Evolutionary conservation across 306 rosid genomes (phyloP), one percentile per base, ranked within the genome.

Genomic region (Inga oerstediana): DNA sequence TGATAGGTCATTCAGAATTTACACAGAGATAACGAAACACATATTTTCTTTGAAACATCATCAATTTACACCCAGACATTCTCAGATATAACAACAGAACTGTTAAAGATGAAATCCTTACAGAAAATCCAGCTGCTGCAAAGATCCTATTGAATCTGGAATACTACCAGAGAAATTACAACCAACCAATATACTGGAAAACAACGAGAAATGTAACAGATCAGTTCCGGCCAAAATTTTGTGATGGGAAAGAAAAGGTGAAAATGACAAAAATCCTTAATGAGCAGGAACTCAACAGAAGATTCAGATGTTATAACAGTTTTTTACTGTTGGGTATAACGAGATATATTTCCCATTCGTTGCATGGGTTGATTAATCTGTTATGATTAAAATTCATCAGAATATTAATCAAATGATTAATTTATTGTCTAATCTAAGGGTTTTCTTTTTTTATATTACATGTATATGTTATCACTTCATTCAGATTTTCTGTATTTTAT

Each of bases 111-210:
- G 66, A 66, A 74, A 56, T 66, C 19, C 96, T 87, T 91, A 94
- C 98, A 94, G 78, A 86, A 85, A 94, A 20, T 79, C 65, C 17
- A 94, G 88, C 83, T 85, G 82, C 77, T 72, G 30, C 71, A 94
- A 82, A 74, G 88, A 80, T 79, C 98, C 98, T 72, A 94, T 78
- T 66, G 88, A 80, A 65, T 82, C 92, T 4, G 97, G 98, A 84
- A 94, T 91, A 46, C 74, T 75, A 30, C 97, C 98, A 72, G 16
- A 70, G 87, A 94, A 90, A 70, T 88, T 83, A 80, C 98, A 94
- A 48, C 89, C 90, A 65, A 86, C 96, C 79, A 94, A 80, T 81
- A 89, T 85, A 70, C 97, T 94, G 85, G 52, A 66, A 74, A 52
- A 77, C 72, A 84, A 64, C 22, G 61, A 72, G 76, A 46, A 73